Conservation (phyloP, 192 early-diverging fungal species). For the Entophlyctis luteolus region DNA sequence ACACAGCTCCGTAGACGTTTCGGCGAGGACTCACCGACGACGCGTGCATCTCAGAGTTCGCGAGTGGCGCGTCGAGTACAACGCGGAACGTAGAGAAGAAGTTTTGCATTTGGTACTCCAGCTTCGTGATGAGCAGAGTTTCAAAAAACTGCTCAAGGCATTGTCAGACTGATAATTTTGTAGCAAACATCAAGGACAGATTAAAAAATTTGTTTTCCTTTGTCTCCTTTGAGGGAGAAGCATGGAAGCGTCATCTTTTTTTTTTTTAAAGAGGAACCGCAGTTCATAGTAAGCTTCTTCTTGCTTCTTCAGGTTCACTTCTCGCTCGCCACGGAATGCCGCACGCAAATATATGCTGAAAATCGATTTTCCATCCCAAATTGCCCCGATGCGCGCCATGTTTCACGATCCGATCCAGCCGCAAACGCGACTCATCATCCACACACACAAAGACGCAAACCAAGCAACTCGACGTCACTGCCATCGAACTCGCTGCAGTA, state of each 20-base stretch:
- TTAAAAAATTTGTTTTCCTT: no score
- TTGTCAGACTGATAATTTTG: constrained; percentile 10
- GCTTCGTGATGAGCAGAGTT: constrained; percentile 5
- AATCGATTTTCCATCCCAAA: constrained; percentile 30
- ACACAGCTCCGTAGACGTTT: not conserved
- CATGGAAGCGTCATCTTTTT: no score
- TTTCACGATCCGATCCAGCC: constrained; percentile 26
- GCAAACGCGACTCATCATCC: constrained; percentile 26
- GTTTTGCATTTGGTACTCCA: not conserved
- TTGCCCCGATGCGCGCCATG: not conserved
- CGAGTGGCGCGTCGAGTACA: constrained; percentile 11
- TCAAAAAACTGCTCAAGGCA: not conserved
- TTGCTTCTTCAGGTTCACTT: no score
- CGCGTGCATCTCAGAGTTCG: not conserved
- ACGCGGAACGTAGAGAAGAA: not conserved
- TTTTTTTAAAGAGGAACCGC: no score
- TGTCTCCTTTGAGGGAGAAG: no score
- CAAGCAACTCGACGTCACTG: constrained; percentile 9
- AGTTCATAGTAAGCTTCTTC: no score
- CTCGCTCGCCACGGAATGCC: no score
- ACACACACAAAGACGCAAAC: constrained; percentile 23
- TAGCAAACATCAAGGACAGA: no score
- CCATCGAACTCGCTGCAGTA: constrained; percentile 65
- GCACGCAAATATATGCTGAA: no score
- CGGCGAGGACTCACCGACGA: not conserved